Evolutionary conservation across 169 alveolate genomes (phyloP).

Genomic region (Plasmodium knowlesi): DNA sequence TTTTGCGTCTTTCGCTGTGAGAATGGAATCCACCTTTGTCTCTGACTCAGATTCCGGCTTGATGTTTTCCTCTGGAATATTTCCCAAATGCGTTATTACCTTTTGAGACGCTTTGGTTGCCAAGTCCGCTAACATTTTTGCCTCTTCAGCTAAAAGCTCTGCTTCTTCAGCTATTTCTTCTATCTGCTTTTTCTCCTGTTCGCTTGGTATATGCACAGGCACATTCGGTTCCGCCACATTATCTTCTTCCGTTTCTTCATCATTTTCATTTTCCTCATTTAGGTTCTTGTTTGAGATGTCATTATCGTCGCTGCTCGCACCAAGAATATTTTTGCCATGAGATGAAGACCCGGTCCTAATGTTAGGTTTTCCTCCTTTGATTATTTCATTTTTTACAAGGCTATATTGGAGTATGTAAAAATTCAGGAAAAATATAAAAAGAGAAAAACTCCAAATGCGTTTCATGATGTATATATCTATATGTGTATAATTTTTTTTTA

Average conservation of each 20-base stretch:
- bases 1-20: neutral
- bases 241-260: neutral
- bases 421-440: neutral
- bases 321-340: neutral
- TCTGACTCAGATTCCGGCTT: no score
- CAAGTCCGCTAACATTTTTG: conserved; percentile 1
- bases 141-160: neutral
- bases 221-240: neutral
- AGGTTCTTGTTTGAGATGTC: neutral
- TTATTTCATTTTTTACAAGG: neutral
- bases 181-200: neutral
- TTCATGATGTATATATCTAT: neutral
- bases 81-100: neutral
- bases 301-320: neutral
- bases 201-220: neutral
- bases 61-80: neutral
- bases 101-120: neutral
- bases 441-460: neutral
- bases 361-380: neutral
- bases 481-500: neutral
- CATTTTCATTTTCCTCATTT: neutral
- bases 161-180: neutral
- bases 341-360: neutral
- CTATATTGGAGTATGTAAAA: neutral
- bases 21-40: neutral